Evolutionary conservation across 73 alveolate genomes (phyloP).

Genomic region (Paramecium sexaurelia): DNA sequence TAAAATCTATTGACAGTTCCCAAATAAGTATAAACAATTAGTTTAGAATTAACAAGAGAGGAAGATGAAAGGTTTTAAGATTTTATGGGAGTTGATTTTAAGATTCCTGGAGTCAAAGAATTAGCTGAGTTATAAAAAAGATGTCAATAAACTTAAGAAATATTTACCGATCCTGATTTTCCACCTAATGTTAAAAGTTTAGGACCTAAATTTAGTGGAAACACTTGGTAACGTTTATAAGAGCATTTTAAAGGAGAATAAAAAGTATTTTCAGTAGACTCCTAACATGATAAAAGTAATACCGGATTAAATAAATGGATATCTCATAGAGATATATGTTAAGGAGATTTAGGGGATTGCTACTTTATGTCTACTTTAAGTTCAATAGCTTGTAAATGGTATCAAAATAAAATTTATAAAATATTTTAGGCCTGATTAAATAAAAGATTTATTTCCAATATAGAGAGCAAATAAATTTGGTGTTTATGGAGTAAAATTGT

Average conservation of each 20-base stretch:
- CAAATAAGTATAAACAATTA: not conserved
- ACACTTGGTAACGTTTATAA: not conserved
- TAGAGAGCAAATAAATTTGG: slow-evolving; percentile 84
- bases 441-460: slow-evolving; percentile 70
- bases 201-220: not conserved
- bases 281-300: not conserved
- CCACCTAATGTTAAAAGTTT: not conserved
- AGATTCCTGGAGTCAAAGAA: slow-evolving; percentile 27
- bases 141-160: not conserved
- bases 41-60: not conserved
- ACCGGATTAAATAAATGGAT: slow-evolving; percentile 66
- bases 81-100: slow-evolving; percentile 30
- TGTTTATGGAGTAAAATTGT: slow-evolving; percentile 86
- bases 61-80: slow-evolving; percentile 7
- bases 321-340: slow-evolving; percentile 85
- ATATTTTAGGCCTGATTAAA: slow-evolving; percentile 77
- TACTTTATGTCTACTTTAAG: slow-evolving; percentile 92
- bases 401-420: slow-evolving; percentile 47
- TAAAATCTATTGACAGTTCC: not conserved
- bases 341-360: slow-evolving; percentile 96
- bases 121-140: not conserved
- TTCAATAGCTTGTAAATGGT: slow-evolving; percentile 82
- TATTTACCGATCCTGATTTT: slow-evolving; percentile 29
- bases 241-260: not conserved
- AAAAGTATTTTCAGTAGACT: not conserved